Conservation (phyloP, 805 yeast genomes). For the Jamesozyma gamospora region DNA sequence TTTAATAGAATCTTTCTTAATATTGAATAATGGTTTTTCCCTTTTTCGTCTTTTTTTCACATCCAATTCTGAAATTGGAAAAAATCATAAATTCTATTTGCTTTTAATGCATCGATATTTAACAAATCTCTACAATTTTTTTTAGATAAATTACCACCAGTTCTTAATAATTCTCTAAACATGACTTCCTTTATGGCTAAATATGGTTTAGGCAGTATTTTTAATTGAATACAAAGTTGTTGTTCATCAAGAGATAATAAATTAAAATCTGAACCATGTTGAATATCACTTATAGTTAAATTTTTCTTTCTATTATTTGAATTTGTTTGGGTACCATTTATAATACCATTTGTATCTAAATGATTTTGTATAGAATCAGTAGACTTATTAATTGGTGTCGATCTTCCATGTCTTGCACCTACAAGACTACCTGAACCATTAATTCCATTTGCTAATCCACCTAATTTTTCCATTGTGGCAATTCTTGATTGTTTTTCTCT, state of each 20-base stretch:
- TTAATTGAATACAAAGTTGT: slow-evolving; percentile 67
- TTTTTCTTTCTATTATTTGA: slow-evolving; percentile 26
- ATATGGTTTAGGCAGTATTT: slow-evolving; percentile 88
- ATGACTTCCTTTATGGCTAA: slow-evolving; percentile 83
- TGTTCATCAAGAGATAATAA: slow-evolving; percentile 82
- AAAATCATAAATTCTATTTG: slow-evolving; percentile 83
- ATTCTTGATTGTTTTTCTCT: slow-evolving; percentile 70
- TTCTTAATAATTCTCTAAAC: slow-evolving; percentile 75
- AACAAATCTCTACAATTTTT: slow-evolving; percentile 76
- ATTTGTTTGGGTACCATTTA: neutral
- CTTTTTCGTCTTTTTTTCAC: neutral
- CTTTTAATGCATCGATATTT: slow-evolving; percentile 78
- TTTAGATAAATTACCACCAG: slow-evolving; percentile 76
- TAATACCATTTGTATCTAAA: slow-evolving; percentile 24
- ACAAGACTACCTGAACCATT: slow-evolving; percentile 12
- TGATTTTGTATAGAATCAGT: slow-evolving; percentile 21
- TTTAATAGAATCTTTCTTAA: too few relatives aligned
- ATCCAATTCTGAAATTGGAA: slow-evolving; percentile 89
- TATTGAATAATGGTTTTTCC: too few relatives aligned
- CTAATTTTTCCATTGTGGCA: slow-evolving; percentile 46
- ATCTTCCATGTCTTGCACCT: slow-evolving; percentile 21
- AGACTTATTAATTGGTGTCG: slow-evolving; percentile 21
- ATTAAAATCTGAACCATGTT: slow-evolving; percentile 73
- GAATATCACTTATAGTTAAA: slow-evolving; percentile 52
- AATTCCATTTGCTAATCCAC: slow-evolving; percentile 13